Base-by-base conservation (phyloP, 345 rosid species). In the Reutealis trisperma region DNA sequence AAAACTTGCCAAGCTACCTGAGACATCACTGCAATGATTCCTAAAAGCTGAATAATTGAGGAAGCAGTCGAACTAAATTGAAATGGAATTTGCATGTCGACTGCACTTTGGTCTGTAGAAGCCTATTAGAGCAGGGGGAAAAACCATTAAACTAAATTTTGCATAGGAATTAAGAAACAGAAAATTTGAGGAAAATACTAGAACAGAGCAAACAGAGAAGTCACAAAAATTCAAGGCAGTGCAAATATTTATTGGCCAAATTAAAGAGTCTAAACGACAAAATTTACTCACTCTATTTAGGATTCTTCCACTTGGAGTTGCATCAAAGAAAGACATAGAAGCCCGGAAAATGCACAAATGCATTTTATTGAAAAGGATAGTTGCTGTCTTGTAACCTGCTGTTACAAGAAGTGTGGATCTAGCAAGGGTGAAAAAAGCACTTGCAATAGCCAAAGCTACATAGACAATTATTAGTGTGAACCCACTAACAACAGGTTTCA, bases 1-100 rank as follows among this genome's bases (percentile, higher is more conserved):
- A 94, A 91, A 58, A 94, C 85, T 80, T 89, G 90, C 96, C 97
- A 94, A 19, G 93, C 90, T 70, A 86, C 96, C 77, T 90, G 94
- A 67, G 94, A 90, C 92, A 91, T 90, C 75, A 94, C 91, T 19
- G 82, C 92, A 66, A 94, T 86, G 78, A 87, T 85, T 68, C 92
- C 95, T 7, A 86, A 70, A 54, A 94, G 92, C 77, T 83, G 91
- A 81, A 94, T 91, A 69, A 72, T 60, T 24, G 88, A 60, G 79
- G 84, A 82, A 73, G 92, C 87, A 75, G 85, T 79, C 59, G 81
- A 18, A 32, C 83, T 92, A 55, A 89, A 69, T 75, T 80, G 83
- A 77, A 59, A 67, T 0, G 90, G 89, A 78, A 94, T 84, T 63
- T 34, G 84, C 79, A 78, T 27, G 61, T 94, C 97, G 27, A 87